These are phyloP conservation scores for Trichosporon sp. DNA, from an alignment of 1,284 basidiomycete genomes.

Conservation along the genomic window DNA sequence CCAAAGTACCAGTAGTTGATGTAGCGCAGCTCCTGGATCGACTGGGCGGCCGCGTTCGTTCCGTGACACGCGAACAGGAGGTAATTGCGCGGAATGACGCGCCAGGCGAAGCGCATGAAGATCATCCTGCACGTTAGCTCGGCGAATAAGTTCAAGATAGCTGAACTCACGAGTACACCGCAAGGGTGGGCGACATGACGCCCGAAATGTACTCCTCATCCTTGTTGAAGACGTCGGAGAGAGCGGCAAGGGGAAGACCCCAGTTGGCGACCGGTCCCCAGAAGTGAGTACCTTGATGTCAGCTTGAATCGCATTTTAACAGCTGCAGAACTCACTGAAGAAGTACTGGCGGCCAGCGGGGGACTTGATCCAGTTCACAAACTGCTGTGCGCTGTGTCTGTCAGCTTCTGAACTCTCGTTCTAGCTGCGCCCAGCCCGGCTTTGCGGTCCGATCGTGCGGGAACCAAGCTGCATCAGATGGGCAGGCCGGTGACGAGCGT, in stretches of 20 bases:
- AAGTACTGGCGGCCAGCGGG: conserved; percentile 87
- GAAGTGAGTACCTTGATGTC: conserved; percentile 75
- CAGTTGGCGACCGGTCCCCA: conserved; percentile 97
- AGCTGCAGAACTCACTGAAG: conserved; percentile 64
- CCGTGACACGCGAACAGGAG: conserved; percentile 86
- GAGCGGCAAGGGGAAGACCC: conserved; percentile 86
- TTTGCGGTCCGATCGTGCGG: too few species aligned
- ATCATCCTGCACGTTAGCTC: conserved; percentile 58
- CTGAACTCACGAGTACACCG: conserved; percentile 76
- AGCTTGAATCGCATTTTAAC: background rate
- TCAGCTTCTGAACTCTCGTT: background rate
- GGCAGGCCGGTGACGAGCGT: background rate
- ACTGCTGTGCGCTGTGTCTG: conserved; percentile 47
- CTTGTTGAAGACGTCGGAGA: conserved; percentile 73
- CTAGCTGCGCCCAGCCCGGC: background rate
- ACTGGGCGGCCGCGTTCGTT: conserved; percentile 82
- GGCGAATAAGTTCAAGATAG: background rate
- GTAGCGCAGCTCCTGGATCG: conserved; percentile 74
- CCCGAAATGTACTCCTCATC: conserved; percentile 92
- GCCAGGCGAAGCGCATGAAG: conserved; percentile 96
- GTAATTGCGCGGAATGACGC: conserved; percentile 89
- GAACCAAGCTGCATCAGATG: too few species aligned
- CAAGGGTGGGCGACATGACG: conserved; percentile 85
- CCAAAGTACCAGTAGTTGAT: conserved; percentile 70
- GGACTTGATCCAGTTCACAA: conserved; percentile 77